phyloP scores from a whole-genome alignment of 305 asterid genomes.

The Euphrasia arctica region DNA sequence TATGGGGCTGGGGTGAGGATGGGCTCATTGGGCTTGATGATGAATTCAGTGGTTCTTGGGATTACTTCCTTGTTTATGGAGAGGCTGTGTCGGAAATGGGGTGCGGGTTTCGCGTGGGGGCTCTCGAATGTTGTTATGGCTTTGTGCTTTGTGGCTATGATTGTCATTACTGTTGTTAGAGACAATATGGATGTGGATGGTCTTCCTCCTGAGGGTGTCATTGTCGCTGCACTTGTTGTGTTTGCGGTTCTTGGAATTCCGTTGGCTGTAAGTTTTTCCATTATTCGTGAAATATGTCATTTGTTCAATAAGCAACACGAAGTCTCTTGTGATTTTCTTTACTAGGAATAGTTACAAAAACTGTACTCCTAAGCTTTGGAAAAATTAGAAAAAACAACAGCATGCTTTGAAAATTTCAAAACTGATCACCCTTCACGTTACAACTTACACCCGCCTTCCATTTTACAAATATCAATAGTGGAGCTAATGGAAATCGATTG shows the following conservation, averaged over 20 bases:
- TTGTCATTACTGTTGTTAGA: slow-evolving; percentile 48
- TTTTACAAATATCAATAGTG: not conserved
- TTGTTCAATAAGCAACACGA: not conserved
- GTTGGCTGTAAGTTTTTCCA: slow-evolving; percentile 57
- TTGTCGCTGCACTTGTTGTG: slow-evolving; percentile 55
- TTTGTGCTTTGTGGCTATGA: slow-evolving; percentile 68
- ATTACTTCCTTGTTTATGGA: slow-evolving; percentile 73
- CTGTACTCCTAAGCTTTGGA: too few relatives aligned
- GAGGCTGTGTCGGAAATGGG: slow-evolving; percentile 78
- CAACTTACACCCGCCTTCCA: too few relatives aligned
- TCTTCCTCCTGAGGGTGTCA: slow-evolving; percentile 61
- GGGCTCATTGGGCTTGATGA: slow-evolving; percentile 74
- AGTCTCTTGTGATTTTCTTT: too few relatives aligned
- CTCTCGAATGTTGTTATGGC: slow-evolving; percentile 63
- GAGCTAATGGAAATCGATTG: not conserved
- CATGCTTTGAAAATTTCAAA: too few relatives aligned
- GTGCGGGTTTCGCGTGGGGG: slow-evolving; percentile 90
- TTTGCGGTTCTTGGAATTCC: slow-evolving; percentile 80
- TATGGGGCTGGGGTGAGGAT: slow-evolving; percentile 71
- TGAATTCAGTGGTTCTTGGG: slow-evolving; percentile 81
- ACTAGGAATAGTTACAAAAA: too few relatives aligned
- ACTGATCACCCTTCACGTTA: too few relatives aligned
- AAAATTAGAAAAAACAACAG: too few relatives aligned
- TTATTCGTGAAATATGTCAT: slow-evolving; percentile 17
- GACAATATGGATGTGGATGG: slow-evolving; percentile 37